Percentiles rank a stretch among this genome's conserved stretches.
phyloP scores from a whole-genome alignment of 2,329 filamentous ascomycete genomes.

The Talaromyces sp. region DNA sequence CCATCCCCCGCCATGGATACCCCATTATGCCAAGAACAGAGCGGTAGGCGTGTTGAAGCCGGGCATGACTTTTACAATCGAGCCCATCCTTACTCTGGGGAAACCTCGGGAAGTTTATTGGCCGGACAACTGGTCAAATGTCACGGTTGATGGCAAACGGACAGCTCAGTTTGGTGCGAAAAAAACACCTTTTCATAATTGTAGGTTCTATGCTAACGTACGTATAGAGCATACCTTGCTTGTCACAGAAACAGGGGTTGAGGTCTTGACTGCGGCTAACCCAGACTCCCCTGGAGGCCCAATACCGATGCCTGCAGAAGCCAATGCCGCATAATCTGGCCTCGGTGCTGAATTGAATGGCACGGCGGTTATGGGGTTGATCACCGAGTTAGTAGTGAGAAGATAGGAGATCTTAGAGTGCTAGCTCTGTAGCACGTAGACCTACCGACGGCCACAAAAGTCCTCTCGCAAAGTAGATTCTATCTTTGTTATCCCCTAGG shows the following conservation, averaged over 20 bases:
- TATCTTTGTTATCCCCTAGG: background rate
- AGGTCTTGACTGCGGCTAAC: slow-evolving; percentile 66
- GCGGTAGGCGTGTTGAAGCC: slow-evolving; percentile 83
- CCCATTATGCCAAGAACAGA: slow-evolving; percentile 95
- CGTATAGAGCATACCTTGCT: slow-evolving; percentile 65
- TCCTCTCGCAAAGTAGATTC: background rate
- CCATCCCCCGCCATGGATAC: slow-evolving; percentile 84
- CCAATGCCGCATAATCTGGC: background rate
- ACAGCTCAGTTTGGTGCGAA: slow-evolving; percentile 73
- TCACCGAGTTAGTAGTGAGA: background rate
- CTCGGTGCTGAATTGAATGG: background rate
- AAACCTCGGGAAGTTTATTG: slow-evolving; percentile 83
- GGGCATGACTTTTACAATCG: slow-evolving; percentile 94
- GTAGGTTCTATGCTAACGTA: slow-evolving; percentile 12
- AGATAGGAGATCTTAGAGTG: background rate
- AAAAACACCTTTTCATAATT: background rate
- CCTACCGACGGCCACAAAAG: background rate
- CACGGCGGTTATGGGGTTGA: background rate
- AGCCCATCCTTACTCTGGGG: slow-evolving; percentile 88
- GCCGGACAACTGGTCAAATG: slow-evolving; percentile 95
- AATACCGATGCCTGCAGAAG: slow-evolving; percentile 47
- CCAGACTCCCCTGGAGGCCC: slow-evolving; percentile 67
- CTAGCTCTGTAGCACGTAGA: background rate
- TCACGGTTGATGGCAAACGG: slow-evolving; percentile 76
- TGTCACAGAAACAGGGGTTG: slow-evolving; percentile 73